phyloP scores from a whole-genome alignment of 78 protist species.

The Trichosphaerium sp. region DNA sequence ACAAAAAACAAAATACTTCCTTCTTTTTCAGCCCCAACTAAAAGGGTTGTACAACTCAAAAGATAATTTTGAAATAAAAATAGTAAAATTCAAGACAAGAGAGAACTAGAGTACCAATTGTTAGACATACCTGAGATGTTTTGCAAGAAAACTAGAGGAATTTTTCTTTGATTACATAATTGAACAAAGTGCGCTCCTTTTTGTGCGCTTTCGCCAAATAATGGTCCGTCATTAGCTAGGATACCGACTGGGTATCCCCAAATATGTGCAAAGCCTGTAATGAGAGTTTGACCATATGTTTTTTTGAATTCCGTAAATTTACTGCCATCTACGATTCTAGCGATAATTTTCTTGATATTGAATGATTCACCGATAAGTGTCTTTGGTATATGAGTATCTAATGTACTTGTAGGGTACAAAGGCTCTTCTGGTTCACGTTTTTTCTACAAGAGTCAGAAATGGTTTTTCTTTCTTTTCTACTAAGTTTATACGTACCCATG shows the following conservation, averaged over 20 bases:
- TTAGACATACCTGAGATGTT: constrained; percentile 73
- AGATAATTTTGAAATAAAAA: not conserved
- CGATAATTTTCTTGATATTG: constrained; percentile 69
- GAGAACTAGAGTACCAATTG: not conserved
- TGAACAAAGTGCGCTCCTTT: constrained; percentile 93
- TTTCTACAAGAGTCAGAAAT: not conserved
- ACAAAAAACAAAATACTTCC: not conserved
- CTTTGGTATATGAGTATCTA: not conserved
- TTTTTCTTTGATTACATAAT: constrained; percentile 80
- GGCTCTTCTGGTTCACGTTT: constrained; percentile 48
- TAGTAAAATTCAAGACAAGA: too few relatives aligned
- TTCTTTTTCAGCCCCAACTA: not conserved
- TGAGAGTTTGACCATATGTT: constrained; percentile 80
- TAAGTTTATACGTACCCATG: not conserved
- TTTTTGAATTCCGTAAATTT: constrained; percentile 86
- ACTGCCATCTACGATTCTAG: constrained; percentile 89
- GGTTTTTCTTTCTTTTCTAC: too few relatives aligned
- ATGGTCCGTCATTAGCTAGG: constrained; percentile 92
- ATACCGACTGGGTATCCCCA: constrained; percentile 91
- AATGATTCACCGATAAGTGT: constrained; percentile 23
- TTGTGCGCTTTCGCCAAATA: constrained; percentile 65
- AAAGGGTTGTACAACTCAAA: not conserved
- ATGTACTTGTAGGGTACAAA: constrained; percentile 42
- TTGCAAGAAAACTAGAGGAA: constrained; percentile 90
- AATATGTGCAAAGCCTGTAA: constrained; percentile 79